A percentile compares a stretch with the other conserved stretches of the same genome.
Evolutionary conservation across 179 eudicot species (phyloP).

Genomic region (Beta macrorhiza): DNA sequence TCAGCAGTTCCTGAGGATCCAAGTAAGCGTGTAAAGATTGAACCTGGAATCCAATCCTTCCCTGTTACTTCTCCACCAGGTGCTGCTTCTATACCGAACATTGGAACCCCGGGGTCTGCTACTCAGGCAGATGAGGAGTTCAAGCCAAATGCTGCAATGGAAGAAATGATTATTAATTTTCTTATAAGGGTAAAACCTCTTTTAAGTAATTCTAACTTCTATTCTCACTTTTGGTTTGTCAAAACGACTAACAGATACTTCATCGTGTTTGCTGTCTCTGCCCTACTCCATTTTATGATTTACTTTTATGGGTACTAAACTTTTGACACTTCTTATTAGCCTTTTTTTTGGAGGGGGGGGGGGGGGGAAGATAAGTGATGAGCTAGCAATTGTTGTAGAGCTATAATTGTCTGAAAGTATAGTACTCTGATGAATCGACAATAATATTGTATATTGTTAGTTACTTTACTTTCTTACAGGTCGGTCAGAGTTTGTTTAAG

Average conservation of each 20-base stretch:
- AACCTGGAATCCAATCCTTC: slow-evolving; percentile 87
- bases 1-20: slow-evolving; percentile 71
- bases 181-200: slow-evolving; percentile 69
- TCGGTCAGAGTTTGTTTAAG: neutral
- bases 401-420: neutral
- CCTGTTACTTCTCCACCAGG: slow-evolving; percentile 96
- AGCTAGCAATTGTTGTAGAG: neutral
- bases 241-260: too few relatives aligned
- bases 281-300: neutral
- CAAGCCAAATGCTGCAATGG: slow-evolving; percentile 99
- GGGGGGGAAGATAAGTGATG: neutral
- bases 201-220: neutral
- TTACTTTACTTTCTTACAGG: neutral
- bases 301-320: neutral
- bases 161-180: slow-evolving; percentile 99
- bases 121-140: slow-evolving; percentile 98
- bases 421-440: neutral
- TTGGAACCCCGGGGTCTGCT: slow-evolving; percentile 87
- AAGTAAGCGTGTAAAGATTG: slow-evolving; percentile 83
- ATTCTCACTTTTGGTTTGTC: neutral
- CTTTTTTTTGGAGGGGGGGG: neutral
- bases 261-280: too few relatives aligned
- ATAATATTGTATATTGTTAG: neutral
- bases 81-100: slow-evolving; percentile 75
- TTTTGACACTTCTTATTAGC: neutral